A percentile compares a stretch with the other conserved stretches of the same genome.
Evolutionary conservation across 2,329 filamentous ascomycete species (phyloP).

Genomic region (Pseudogymnoascus sp.): DNA sequence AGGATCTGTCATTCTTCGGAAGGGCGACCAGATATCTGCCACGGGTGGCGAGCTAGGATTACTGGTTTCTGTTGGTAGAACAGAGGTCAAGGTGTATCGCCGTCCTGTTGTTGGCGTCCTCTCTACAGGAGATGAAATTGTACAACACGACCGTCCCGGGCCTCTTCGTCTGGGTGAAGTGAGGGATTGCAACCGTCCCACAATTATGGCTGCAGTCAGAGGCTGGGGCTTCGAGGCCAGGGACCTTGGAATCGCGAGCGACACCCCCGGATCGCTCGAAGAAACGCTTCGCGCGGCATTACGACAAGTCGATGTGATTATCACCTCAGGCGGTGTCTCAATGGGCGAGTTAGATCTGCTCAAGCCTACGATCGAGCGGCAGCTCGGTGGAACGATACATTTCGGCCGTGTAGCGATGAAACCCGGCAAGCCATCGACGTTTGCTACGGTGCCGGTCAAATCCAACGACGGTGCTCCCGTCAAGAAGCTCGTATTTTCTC

Average conservation of each 20-base stretch:
- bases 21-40: constrained; percentile 75
- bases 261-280: constrained; percentile 68
- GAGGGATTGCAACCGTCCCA: constrained; percentile 85
- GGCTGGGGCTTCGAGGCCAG: constrained; percentile 71
- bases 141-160: constrained; percentile 59
- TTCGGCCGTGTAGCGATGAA: constrained; percentile 98
- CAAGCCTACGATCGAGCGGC: constrained; percentile 89
- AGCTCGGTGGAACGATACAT: constrained; percentile 84
- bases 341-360: constrained; percentile 97
- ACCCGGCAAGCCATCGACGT: constrained; percentile 94
- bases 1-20: constrained; percentile 61
- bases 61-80: constrained; percentile 74
- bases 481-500: constrained; percentile 70
- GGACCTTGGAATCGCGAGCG: constrained; percentile 78
- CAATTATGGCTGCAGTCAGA: constrained; percentile 67
- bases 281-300: constrained; percentile 67
- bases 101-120: constrained; percentile 77
- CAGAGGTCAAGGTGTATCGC: constrained; percentile 62
- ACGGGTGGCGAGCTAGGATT: constrained; percentile 88
- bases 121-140: constrained; percentile 91
- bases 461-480: constrained; percentile 50
- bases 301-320: constrained; percentile 67
- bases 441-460: constrained; percentile 74
- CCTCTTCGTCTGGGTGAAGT: constrained; percentile 72
- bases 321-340: constrained; percentile 89